Base-by-base conservation (phyloP, 257 asterid species). In the Thymus quinquecostatus region DNA sequence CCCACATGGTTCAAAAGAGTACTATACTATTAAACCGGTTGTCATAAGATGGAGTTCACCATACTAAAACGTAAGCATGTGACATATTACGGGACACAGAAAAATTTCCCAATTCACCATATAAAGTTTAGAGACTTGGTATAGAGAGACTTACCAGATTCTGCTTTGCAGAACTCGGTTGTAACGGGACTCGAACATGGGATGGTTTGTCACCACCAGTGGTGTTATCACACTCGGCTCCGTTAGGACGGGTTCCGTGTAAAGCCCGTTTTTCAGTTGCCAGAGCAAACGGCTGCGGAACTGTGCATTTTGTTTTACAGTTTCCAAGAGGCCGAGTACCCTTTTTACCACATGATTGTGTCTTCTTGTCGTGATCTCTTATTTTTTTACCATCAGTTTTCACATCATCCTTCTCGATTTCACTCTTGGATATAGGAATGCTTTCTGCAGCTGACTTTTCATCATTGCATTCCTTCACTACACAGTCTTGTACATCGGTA, bases 281-380 rank as follows among this genome's bases (percentile, higher is more conserved):
- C 81, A 91, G 81, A 73, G 97, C 88, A 82, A 91, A 91, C 11
- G 97, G 97, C 80, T 82, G 95, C 1, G 97, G 96, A 60, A 91
- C 86, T 6, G 97, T 91, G 78, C 89, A 79, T 76, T 80, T 91
- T 32, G 87, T 74, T 80, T 86, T 88, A 75, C 83, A 82, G 83
- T 79, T 86, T 69, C 88, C 87, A 49, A 81, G 70, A 75, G 85
- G 67, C 78, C 43, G 85, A 60, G 30, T 59, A 57, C 72, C 75
- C 30, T 82, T 79, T 84, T 84, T 88, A 13, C 73, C 77, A 58
- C 77, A 63, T 51, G 68, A 75, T 56, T 72, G 75, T 67, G 63
- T 63, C 72, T 82, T 85, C 82, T 79, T 85, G 54, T 64, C 60
- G 10, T 78, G 83, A 84, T 80, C 74, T 28, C 58, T 79, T 27